phyloP scores from a whole-genome alignment of 306 rosid species.

The Fagus sylvatica region DNA sequence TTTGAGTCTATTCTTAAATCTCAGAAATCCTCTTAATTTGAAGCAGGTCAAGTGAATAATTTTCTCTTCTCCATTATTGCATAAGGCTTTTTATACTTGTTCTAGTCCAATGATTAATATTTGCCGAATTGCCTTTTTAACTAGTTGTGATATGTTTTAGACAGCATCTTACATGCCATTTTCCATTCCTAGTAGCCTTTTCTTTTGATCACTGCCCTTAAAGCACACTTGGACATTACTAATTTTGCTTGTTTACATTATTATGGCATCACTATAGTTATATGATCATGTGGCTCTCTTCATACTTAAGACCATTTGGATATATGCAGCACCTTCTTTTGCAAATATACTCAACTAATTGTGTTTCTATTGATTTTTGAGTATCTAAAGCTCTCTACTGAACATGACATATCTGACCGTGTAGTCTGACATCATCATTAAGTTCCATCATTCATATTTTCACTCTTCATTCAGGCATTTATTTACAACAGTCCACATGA shows the following conservation, averaged over 20 bases:
- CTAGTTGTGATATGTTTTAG: background rate
- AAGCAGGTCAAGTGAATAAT: slow-evolving; percentile 7
- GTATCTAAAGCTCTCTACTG: background rate
- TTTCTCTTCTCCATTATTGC: slow-evolving; percentile 12
- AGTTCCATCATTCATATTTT: slow-evolving; percentile 2
- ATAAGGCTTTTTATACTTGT: slow-evolving; percentile 9
- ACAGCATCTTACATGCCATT: slow-evolving; percentile 2
- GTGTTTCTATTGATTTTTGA: background rate
- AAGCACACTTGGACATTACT: slow-evolving; percentile 15
- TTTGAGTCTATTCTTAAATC: slow-evolving; percentile 21
- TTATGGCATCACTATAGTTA: background rate
- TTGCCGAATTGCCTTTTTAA: slow-evolving; percentile 7
- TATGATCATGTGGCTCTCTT: too few species aligned
- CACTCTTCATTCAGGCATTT: slow-evolving; percentile 12
- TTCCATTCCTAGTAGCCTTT: background rate
- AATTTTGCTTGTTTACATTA: background rate
- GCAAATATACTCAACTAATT: background rate
- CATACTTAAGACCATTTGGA: too few species aligned
- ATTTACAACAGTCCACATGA: slow-evolving; percentile 24
- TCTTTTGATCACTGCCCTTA: slow-evolving; percentile 1
- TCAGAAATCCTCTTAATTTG: slow-evolving; percentile 4
- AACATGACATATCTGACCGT: slow-evolving; percentile 4
- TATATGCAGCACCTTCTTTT: background rate
- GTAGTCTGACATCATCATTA: slow-evolving; percentile 16
- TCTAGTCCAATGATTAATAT: background rate